Conservation (phyloP, 2,329 filamentous ascomycete species). For the Lomentospora prolificans region DNA sequence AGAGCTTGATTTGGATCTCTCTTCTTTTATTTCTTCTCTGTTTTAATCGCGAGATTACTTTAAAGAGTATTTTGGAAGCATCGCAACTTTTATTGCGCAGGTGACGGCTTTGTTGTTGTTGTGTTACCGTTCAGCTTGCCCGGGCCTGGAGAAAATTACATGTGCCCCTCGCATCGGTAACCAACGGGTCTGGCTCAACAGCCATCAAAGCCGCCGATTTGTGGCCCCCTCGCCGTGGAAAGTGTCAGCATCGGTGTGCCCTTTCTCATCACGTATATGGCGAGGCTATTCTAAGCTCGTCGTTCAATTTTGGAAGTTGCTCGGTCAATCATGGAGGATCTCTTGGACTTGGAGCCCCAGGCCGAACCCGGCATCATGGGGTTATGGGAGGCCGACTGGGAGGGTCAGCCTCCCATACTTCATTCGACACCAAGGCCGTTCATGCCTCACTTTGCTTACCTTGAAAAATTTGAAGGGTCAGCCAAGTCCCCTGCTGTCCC, state of each 20-base stretch:
- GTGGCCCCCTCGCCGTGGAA: not conserved
- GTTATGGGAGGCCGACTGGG: not conserved
- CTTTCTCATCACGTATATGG: not conserved
- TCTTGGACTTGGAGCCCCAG: not conserved
- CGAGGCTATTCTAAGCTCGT: too few relatives aligned
- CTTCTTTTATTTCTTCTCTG: not conserved
- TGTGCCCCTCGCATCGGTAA: not conserved
- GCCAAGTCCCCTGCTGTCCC: not conserved
- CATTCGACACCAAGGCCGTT: not conserved
- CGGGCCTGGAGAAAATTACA: not conserved
- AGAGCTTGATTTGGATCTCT: too few relatives aligned
- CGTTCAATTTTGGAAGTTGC: not conserved
- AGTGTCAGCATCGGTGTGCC: not conserved
- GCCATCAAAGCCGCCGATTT: not conserved
- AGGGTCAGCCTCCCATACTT: not conserved
- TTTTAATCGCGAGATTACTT: too few relatives aligned
- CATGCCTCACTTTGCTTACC: slow-evolving; percentile 6
- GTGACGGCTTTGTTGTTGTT: too few relatives aligned
- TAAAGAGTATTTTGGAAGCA: too few relatives aligned
- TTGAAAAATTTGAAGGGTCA: slow-evolving; percentile 5
- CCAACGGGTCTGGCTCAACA: not conserved
- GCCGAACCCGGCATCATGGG: not conserved
- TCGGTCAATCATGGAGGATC: not conserved
- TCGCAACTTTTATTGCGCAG: too few relatives aligned
- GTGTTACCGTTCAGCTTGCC: too few relatives aligned